Evolutionary conservation across 805 yeast genomes (phyloP), one percentile per base, ranked within the genome.

Genomic region (Brettanomyces anomalus): DNA sequence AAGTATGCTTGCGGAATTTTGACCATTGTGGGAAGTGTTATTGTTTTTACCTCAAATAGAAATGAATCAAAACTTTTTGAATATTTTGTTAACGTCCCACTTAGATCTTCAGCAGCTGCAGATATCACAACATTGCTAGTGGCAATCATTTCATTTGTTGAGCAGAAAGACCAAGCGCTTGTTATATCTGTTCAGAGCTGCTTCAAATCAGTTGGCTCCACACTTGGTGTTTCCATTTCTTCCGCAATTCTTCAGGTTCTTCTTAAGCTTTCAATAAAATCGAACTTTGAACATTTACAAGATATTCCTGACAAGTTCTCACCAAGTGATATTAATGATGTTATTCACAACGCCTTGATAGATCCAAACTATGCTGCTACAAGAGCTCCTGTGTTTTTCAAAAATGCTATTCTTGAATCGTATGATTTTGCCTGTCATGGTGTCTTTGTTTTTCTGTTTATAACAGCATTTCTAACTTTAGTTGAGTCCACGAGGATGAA

Each of bases 151-250:
- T 80, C 93, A 0, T 76, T 90, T 2, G 93, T 82, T 2, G 79
- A 83, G 8, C 61, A 67, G 19, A 71, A 73, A 41, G 74, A 70
- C 53, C 95, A 86, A 60, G 95, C 96, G 1, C 73, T 87, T 16
- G 81, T 90, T 2, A 88, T 96, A 0, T 85, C 95, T 0, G 84
- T 89, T 45, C 95, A 86, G 56, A 89, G 88, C 58, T 88, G 77
- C 4, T 74, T 74, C 50, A 61, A 78, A 50, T 66, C 79, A 5
- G 71, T 77, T 1, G 79, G 79, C 1, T 74, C 79, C 3, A 73
- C 79, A 0, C 54, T 74, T 44, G 79, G 79, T 18, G 77, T 73
- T 11, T 61, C 78, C 0, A 55, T 71, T 18, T 71, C 75, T 1
- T 64, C 70, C 31, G 77, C 79, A 0, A 62, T 74, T 7, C 65